Conservation (phyloP, 2,329 filamentous ascomycete genomes). For the Davidsoniella eucalypti region DNA sequence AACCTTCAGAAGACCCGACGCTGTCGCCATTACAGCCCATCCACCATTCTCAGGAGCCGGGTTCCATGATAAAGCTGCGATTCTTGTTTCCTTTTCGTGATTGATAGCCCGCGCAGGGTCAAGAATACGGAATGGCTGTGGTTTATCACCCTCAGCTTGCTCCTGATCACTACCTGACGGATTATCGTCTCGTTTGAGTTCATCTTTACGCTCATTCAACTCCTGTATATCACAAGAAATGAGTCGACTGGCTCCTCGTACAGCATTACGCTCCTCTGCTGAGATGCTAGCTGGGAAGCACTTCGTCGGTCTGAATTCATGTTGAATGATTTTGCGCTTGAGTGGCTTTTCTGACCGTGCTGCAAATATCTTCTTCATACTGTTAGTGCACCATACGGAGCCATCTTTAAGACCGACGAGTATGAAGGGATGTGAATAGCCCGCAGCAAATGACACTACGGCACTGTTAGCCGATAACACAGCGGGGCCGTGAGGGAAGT, state of each 20-base stretch:
- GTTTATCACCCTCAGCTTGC: constrained; percentile 10
- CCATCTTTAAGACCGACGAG: constrained; percentile 38
- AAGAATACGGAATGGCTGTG: constrained; percentile 15
- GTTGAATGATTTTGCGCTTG: constrained; percentile 33
- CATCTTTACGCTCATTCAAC: constrained; percentile 22
- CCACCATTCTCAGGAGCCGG: constrained; percentile 47
- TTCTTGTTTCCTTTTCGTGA: constrained; percentile 45
- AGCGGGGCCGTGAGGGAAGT: constrained; percentile 36
- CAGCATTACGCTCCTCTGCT: background rate
- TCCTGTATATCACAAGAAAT: constrained; percentile 35
- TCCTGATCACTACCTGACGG: constrained; percentile 18
- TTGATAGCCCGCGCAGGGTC: constrained; percentile 30
- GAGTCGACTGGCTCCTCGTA: constrained; percentile 33
- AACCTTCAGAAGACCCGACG: constrained; percentile 47
- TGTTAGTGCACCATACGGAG: constrained; percentile 32
- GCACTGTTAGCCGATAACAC: constrained; percentile 34
- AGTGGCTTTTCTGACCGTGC: constrained; percentile 23
- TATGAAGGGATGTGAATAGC: constrained; percentile 34
- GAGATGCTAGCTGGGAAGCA: constrained; percentile 15
- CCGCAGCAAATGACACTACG: constrained; percentile 33
- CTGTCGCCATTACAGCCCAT: constrained; percentile 51
- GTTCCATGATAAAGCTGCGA: constrained; percentile 51
- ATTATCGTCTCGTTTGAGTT: constrained; percentile 18
- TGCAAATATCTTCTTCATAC: constrained; percentile 26
- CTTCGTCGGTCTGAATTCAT: constrained; percentile 30